Base-by-base conservation (phyloP, 2,329 filamentous ascomycete species). In the Plectosphaerella sp. region DNA sequence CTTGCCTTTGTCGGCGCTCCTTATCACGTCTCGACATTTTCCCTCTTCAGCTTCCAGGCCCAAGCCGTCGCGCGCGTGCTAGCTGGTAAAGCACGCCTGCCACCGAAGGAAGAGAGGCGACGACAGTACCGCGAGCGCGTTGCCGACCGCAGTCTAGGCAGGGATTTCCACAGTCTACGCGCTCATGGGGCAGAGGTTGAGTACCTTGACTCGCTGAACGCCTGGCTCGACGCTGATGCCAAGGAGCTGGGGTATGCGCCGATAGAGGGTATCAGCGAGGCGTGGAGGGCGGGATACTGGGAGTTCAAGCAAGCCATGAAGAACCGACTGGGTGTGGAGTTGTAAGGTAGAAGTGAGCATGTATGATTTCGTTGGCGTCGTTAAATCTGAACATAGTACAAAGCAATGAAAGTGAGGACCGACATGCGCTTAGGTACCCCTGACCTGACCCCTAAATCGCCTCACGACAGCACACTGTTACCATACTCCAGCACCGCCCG, bases 1-100 rank as follows among this genome's bases (percentile, higher is more conserved):
- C 69, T 89, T 1, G 70, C 74, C 0, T 88, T 88, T 56, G 70
- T 88, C 16, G 86, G 86, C 0, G 79, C 85, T 0, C 84, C 83
- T 0, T 87, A 83, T 59, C 80, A 86, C 59, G 81, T 81, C 0
- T 83, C 84, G 0, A 88, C 86, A 0, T 89, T 88, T 59, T 83
- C 82, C 0, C 70, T 88, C 0, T 89, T 88, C 54, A 86, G 89
- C 54, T 87, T 87, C 58, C 86, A 89, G 61, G 84, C 83, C 0
- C 79, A 85, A 56, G 77, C 76, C 0, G 69, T 86, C 0, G 79
- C 84, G 0, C 75, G 80, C 3, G 77, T 85, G 0, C 72, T 84
- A 4, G 70, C 79, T 0, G 82, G 80, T 0, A 69, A 72, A 33
- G 74, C 74, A 0, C 55, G 59, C 2, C 61, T 87, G 18, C 83